phyloP scores from a whole-genome alignment of 192 early-diverging fungal genomes.

The Oehlia diaphana region DNA sequence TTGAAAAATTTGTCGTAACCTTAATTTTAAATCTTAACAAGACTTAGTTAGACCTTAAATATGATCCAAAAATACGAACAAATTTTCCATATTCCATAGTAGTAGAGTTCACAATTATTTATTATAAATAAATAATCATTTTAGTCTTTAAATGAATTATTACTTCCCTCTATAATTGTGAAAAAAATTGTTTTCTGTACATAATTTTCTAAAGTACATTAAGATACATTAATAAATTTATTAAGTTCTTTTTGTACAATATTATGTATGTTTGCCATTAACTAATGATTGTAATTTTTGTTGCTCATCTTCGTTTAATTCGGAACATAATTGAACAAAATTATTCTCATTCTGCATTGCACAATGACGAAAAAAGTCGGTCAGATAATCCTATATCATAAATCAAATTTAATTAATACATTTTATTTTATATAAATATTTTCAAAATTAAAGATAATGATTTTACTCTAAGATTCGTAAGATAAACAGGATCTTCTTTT shows the following conservation, averaged over 20 bases:
- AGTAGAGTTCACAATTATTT: too few relatives aligned
- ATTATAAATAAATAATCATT: too few relatives aligned
- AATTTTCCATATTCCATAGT: too few relatives aligned
- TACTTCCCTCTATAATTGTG: too few relatives aligned
- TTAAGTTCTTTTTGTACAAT: neutral
- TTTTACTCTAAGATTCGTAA: constrained; percentile 64
- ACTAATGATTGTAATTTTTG: constrained; percentile 10
- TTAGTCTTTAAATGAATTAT: too few relatives aligned
- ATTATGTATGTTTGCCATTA: neutral
- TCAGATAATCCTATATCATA: constrained; percentile 51
- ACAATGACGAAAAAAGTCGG: constrained; percentile 60
- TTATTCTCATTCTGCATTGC: constrained; percentile 27
- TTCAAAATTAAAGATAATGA: neutral
- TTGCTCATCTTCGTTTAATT: neutral
- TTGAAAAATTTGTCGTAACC: too few relatives aligned
- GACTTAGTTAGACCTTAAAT: too few relatives aligned
- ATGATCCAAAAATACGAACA: too few relatives aligned
- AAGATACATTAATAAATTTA: too few relatives aligned
- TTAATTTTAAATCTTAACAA: too few relatives aligned
- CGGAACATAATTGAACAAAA: constrained; percentile 19
- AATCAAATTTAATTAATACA: neutral
- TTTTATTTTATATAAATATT: neutral
- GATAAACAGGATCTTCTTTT: constrained; percentile 65
- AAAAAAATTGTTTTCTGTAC: too few relatives aligned
- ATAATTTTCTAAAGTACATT: too few relatives aligned